Conservation (phyloP, 1,284 basidiomycete genomes). For the Microstroma glucosiphilum region DNA sequence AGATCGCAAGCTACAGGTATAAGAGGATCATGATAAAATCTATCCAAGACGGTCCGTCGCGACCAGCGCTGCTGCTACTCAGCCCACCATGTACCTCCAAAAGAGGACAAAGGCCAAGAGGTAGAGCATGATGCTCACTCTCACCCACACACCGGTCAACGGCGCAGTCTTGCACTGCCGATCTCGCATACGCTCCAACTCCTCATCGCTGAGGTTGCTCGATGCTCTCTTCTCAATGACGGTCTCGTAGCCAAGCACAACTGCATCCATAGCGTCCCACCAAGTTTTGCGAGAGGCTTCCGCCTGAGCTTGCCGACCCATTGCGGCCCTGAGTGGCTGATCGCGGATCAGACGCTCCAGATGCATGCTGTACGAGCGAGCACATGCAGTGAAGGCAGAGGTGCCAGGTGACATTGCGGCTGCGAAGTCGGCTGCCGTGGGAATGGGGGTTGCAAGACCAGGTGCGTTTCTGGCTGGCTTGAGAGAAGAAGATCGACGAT, state of each 20-base stretch:
- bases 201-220: slow-evolving; percentile 36
- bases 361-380: slow-evolving; percentile 54
- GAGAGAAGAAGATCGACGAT: background rate
- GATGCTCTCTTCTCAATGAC: slow-evolving; percentile 26
- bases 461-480: background rate
- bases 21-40: too few species aligned
- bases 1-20: too few species aligned
- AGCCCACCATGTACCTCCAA: background rate
- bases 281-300: slow-evolving; percentile 55
- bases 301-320: slow-evolving; percentile 53
- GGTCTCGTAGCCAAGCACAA: slow-evolving; percentile 57
- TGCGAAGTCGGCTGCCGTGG: slow-evolving; percentile 37
- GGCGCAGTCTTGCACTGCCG: slow-evolving; percentile 30
- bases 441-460: slow-evolving; percentile 28
- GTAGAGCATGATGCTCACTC: slow-evolving; percentile 28
- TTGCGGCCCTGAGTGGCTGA: slow-evolving; percentile 50
- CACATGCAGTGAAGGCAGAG: slow-evolving; percentile 50
- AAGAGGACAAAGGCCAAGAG: slow-evolving; percentile 13
- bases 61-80: background rate
- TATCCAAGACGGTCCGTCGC: too few species aligned
- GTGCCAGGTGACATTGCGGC: slow-evolving; percentile 46
- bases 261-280: slow-evolving; percentile 58
- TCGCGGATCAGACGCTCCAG: slow-evolving; percentile 52
- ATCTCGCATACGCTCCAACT: slow-evolving; percentile 42
- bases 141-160: slow-evolving; percentile 35